Evolutionary conservation across 345 rosid genomes (phyloP).

Genomic region (Clarkia xantiana): DNA sequence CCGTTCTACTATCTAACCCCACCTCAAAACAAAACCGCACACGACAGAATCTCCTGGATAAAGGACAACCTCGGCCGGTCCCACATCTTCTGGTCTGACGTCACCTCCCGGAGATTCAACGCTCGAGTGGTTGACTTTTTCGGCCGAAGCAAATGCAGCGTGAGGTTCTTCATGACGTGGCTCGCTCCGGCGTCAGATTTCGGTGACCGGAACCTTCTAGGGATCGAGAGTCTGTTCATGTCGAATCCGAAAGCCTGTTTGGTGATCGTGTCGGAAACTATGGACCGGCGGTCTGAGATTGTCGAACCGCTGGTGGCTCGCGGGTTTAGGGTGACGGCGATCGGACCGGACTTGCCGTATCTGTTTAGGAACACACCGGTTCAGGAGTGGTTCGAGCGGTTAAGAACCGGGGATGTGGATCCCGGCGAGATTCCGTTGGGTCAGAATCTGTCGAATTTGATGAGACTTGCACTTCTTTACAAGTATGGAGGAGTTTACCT

Average conservation of each 20-base stretch:
- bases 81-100: constrained; percentile 38
- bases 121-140: constrained; percentile 37
- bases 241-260: constrained; percentile 52
- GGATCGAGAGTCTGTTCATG: constrained; percentile 49
- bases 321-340: constrained; percentile 33
- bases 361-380: constrained; percentile 56
- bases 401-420: constrained; percentile 47
- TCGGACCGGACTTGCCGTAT: constrained; percentile 44
- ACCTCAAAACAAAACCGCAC: constrained; percentile 28
- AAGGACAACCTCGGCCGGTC: constrained; percentile 21
- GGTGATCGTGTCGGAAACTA: constrained; percentile 45
- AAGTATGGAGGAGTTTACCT: constrained; percentile 67
- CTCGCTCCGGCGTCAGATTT: constrained; percentile 41
- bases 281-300: constrained; percentile 41
- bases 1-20: constrained; percentile 21
- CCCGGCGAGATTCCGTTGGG: constrained; percentile 64
- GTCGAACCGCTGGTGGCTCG: constrained; percentile 42
- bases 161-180: constrained; percentile 78
- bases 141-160: constrained; percentile 22
- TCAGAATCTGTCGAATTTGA: constrained; percentile 66
- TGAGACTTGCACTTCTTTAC: constrained; percentile 51
- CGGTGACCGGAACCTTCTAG: constrained; percentile 39
- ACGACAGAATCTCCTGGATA: constrained; percentile 38
- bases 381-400: constrained; percentile 45
- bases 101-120: constrained; percentile 32